Evolutionary conservation across 305 asterid genomes (phyloP).

Genomic region (Fraxinus latifolia): DNA sequence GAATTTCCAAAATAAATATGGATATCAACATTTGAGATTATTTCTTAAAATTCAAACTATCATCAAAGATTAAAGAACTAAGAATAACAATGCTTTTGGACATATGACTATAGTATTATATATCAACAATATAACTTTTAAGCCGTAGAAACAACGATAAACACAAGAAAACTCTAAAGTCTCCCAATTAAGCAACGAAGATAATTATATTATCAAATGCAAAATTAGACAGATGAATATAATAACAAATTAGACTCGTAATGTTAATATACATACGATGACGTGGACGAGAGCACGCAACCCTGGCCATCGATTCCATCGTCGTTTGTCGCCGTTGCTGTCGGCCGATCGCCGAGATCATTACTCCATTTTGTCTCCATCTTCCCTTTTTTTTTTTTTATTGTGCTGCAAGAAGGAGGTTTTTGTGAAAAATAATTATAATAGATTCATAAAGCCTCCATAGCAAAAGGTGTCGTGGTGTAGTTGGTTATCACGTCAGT

Average conservation of each 20-base stretch:
- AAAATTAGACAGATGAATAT: neutral
- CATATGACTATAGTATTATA: neutral
- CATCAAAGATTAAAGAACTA: neutral
- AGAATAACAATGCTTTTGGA: neutral
- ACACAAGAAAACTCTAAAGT: neutral
- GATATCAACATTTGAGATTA: neutral
- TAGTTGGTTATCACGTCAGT: conserved; percentile 62
- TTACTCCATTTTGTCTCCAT: neutral
- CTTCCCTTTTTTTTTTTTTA: neutral
- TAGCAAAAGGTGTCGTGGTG: conserved; percentile 44
- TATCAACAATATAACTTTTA: neutral
- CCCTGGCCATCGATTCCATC: conserved; percentile 82
- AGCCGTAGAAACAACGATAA: neutral
- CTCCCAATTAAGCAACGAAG: neutral
- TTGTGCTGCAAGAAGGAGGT: neutral
- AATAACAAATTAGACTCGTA: conserved; percentile 1
- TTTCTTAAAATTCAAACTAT: neutral
- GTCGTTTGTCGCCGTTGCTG: conserved; percentile 83
- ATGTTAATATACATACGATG: conserved; percentile 29
- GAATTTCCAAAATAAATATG: neutral
- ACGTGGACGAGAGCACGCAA: conserved; percentile 59
- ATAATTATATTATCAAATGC: neutral
- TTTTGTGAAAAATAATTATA: too few species aligned
- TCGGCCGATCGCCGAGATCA: conserved; percentile 39
- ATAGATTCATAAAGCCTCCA: too few species aligned